phyloP scores from a whole-genome alignment of 805 yeast genomes.

The Wickerhamomyces chaumierensis region DNA sequence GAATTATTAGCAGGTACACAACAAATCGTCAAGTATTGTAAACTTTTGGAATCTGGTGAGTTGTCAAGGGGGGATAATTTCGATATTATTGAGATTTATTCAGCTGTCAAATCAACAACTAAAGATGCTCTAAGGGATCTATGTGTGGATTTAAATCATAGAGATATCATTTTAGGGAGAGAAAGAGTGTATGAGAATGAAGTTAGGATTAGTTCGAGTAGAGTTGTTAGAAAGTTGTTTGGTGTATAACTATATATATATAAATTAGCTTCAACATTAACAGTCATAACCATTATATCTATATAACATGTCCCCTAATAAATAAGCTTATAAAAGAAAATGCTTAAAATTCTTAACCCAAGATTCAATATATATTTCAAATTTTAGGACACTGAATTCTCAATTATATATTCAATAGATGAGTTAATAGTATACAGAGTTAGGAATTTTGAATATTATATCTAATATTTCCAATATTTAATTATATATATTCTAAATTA shows the following conservation, averaged over 20 bases:
- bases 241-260: constrained; percentile 5
- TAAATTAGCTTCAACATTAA: too few species aligned
- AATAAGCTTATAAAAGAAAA: too few species aligned
- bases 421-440: too few species aligned
- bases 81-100: constrained; percentile 25
- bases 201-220: constrained; percentile 9
- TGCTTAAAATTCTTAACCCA: too few species aligned
- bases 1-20: constrained; percentile 20
- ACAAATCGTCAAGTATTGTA: constrained; percentile 17
- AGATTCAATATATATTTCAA: too few species aligned
- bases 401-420: too few species aligned
- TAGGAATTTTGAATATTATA: too few species aligned
- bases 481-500: too few species aligned
- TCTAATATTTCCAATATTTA: too few species aligned
- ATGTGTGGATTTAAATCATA: constrained; percentile 5
- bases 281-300: too few species aligned
- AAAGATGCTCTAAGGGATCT: constrained; percentile 20
- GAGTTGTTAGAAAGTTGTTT: constrained; percentile 14
- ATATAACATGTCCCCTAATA: too few species aligned
- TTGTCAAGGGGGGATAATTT: constrained; percentile 21
- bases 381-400: too few species aligned
- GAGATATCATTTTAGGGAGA: background rate
- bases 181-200: background rate
- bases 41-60: constrained; percentile 7
- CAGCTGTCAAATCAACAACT: constrained; percentile 19